Evolutionary conservation across 2,329 filamentous ascomycete species (phyloP), one percentile per base, ranked within the genome.

Genomic region (Colletotrichum cereale): DNA sequence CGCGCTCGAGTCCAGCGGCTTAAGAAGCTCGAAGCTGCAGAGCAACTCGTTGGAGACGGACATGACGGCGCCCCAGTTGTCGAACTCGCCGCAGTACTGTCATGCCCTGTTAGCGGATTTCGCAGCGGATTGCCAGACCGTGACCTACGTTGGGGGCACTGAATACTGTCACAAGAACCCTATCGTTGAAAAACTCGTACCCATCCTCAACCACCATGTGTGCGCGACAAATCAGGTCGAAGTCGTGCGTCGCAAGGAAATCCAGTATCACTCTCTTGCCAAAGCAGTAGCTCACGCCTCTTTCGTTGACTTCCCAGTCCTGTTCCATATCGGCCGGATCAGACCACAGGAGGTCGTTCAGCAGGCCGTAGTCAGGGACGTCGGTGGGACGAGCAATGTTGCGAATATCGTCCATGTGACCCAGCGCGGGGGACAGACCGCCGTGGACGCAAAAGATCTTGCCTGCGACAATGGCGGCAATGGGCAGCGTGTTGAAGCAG

Each of bases 191-290:
- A 82, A 99, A 99, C 79, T 99, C 96, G 82, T 99, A 99, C 14
- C 96, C 96, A 80, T 99, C 96, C 82, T 99, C 96, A 29, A 99
- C 96, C 63, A 99, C 96, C 96, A 98, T 98, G 84, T 99, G 96
- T 60, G 96, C 96, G 75, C 96, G 92, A 80, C 96, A 99, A 63
- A 99, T 96, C 62, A 99, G 86, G 81, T 99, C 96, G 80, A 99
- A 98, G 82, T 99, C 96, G 80, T 99, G 96, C 67, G 93, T 90
- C 71, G 95, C 92, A 74, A 99, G 84, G 80, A 99, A 99, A 77
- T 98, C 95, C 81, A 95, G 95, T 73, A 99, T 98, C 75, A 99
- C 96, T 79, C 97, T 96, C 83, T 98, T 98, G 58, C 96, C 96
- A 79, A 99, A 99, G 80, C 96, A 98, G 81, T 98, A 99, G 80